Evolutionary conservation across 805 yeast genomes (phyloP).

Genomic region (Kodamaea fukazawae): DNA sequence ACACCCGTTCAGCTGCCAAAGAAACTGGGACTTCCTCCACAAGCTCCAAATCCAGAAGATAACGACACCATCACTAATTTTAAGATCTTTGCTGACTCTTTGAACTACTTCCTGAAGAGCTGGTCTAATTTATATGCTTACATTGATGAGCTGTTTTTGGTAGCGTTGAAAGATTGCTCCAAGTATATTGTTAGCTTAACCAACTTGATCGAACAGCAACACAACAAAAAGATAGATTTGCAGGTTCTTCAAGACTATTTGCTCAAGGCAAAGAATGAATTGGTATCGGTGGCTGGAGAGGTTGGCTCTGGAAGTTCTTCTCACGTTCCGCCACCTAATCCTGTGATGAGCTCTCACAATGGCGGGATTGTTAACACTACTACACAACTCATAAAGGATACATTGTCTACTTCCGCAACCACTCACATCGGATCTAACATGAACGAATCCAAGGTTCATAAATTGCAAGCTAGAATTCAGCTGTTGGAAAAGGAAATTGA

Average conservation of each 20-base stretch:
- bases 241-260: constrained; percentile 83
- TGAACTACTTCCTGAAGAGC: constrained; percentile 37
- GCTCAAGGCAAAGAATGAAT: constrained; percentile 66
- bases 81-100: constrained; percentile 35
- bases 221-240: constrained; percentile 86
- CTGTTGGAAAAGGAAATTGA: constrained; percentile 46
- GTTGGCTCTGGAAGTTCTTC: constrained; percentile 1
- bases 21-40: constrained; percentile 4
- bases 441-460: constrained; percentile 42
- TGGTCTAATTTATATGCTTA: constrained; percentile 43
- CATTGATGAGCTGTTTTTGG: constrained; percentile 77
- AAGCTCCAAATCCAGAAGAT: constrained; percentile 10
- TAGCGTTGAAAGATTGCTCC: constrained; percentile 81
- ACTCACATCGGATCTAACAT: constrained; percentile 40
- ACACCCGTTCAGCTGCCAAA: constrained; percentile 1
- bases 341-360: constrained; percentile 21
- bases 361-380: constrained; percentile 42
- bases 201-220: constrained; percentile 75
- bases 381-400: constrained; percentile 46
- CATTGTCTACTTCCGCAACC: constrained; percentile 48
- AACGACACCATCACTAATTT: constrained; percentile 27
- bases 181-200: constrained; percentile 53
- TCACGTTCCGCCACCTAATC: constrained; percentile 29
- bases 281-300: constrained; percentile 29
- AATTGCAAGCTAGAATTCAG: constrained; percentile 40